phyloP scores from a whole-genome alignment of 805 yeast species.

The Priceomyces carsonii region DNA sequence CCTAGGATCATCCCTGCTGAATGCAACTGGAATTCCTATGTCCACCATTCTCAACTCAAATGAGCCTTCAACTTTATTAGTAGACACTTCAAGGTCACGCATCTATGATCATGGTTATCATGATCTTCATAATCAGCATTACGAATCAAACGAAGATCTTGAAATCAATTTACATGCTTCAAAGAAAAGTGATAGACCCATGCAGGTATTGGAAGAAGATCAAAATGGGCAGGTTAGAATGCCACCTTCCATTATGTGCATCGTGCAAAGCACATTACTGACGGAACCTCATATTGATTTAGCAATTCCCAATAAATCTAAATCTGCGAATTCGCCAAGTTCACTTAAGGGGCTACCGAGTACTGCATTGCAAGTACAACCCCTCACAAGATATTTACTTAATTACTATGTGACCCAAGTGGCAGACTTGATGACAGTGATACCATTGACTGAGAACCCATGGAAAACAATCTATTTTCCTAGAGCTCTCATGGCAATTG shows the following conservation, averaged over 20 bases:
- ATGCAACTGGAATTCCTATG: constrained; percentile 16
- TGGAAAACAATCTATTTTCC: constrained; percentile 90
- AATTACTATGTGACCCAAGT: constrained; percentile 74
- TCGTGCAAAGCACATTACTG: constrained; percentile 37
- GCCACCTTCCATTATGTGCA: constrained; percentile 58
- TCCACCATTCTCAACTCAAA: constrained; percentile 15
- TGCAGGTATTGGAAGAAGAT: constrained; percentile 39
- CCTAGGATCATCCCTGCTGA: constrained; percentile 7
- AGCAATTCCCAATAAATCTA: constrained; percentile 25
- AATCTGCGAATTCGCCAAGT: constrained; percentile 14
- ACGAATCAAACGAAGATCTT: constrained; percentile 35
- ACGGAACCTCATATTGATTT: constrained; percentile 47
- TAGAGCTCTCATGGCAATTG: constrained; percentile 76
- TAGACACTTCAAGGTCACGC: constrained; percentile 38
- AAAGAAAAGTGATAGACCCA: constrained; percentile 22
- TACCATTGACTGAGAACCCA: constrained; percentile 73
- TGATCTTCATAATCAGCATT: constrained; percentile 38
- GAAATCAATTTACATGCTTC: constrained; percentile 48
- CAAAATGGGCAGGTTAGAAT: constrained; percentile 38
- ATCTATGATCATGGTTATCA: constrained; percentile 40
- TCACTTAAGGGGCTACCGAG: constrained; percentile 46
- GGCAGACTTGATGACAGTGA: constrained; percentile 76
- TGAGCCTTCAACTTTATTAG: constrained; percentile 14
- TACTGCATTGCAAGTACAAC: constrained; percentile 62
- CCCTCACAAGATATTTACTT: constrained; percentile 69